A percentile compares a stretch with the other conserved stretches of the same genome.
These are phyloP conservation scores for Phaseolus lunatus DNA, from an alignment of 306 rosid species.

Conservation along the genomic window DNA sequence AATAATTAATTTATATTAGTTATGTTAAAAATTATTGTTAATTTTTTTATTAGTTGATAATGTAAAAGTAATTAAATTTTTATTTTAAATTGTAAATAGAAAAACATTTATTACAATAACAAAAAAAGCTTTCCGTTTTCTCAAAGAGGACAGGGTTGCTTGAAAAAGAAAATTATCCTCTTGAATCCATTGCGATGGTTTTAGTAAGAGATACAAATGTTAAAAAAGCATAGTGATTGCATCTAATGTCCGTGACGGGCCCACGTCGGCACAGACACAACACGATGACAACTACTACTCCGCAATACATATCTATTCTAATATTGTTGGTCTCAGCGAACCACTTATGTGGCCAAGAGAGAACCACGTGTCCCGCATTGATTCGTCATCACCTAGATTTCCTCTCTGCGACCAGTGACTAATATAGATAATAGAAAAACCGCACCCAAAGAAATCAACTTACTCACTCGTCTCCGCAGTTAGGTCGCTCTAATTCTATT, in stretches of 20 bases:
- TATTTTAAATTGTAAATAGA: no score
- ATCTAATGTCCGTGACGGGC: slow-evolving; percentile 52
- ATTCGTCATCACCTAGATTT: slow-evolving; percentile 67
- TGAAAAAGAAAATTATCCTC: neutral
- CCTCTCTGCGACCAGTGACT: slow-evolving; percentile 48
- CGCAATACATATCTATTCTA: slow-evolving; percentile 37
- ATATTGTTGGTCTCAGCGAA: slow-evolving; percentile 36
- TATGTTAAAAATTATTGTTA: no score
- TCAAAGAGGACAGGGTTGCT: neutral
- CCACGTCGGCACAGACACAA: slow-evolving; percentile 72
- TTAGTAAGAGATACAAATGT: neutral
- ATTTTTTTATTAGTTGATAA: no score
- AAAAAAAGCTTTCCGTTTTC: neutral
- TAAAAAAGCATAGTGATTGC: slow-evolving; percentile 40
- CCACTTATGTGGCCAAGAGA: slow-evolving; percentile 50
- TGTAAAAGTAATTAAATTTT: no score
- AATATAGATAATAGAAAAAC: slow-evolving; percentile 51
- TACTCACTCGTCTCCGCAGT: slow-evolving; percentile 3
- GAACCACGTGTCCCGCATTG: slow-evolving; percentile 52
- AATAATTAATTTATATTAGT: no score
- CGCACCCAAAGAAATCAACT: slow-evolving; percentile 45
- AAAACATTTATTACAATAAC: neutral
- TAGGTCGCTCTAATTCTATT: neutral
- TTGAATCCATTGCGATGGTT: neutral
- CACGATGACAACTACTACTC: slow-evolving; percentile 59